Conservation (phyloP, 2,329 filamentous ascomycete genomes). For the Fusarium dlaminii region DNA sequence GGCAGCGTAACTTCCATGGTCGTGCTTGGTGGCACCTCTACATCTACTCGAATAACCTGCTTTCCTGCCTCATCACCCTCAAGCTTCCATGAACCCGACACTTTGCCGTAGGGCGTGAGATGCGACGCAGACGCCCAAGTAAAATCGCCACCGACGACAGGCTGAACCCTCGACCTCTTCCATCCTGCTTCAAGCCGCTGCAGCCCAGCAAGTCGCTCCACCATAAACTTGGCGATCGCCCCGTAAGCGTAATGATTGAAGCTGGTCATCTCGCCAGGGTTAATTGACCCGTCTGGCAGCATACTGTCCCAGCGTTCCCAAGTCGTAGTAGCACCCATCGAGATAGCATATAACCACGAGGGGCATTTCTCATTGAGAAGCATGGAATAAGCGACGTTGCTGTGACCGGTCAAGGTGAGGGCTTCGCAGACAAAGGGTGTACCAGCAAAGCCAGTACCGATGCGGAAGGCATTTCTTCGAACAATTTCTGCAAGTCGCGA, state of each 20-base stretch:
- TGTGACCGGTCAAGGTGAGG: slow-evolving; percentile 21
- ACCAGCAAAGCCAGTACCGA: slow-evolving; percentile 48
- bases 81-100: slow-evolving; percentile 33
- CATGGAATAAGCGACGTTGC: slow-evolving; percentile 49
- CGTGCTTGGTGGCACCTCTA: slow-evolving; percentile 28
- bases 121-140: slow-evolving; percentile 31
- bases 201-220: slow-evolving; percentile 40
- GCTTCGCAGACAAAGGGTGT: slow-evolving; percentile 48
- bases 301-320: slow-evolving; percentile 57
- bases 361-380: slow-evolving; percentile 48
- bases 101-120: slow-evolving; percentile 35
- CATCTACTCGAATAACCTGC: slow-evolving; percentile 5
- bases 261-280: slow-evolving; percentile 53
- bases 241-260: slow-evolving; percentile 56
- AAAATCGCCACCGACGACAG: slow-evolving; percentile 32
- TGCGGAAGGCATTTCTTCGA: slow-evolving; percentile 25
- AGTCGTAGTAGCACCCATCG: slow-evolving; percentile 52
- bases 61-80: slow-evolving; percentile 11
- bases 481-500: slow-evolving; percentile 30
- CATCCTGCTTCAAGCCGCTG: slow-evolving; percentile 37
- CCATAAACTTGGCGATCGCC: slow-evolving; percentile 51
- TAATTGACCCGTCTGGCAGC: slow-evolving; percentile 50
- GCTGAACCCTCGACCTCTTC: slow-evolving; percentile 33
- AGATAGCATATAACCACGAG: slow-evolving; percentile 51
- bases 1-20: slow-evolving; percentile 37